Conservation (phyloP, 441 rosid species). For the Melianthus villosus region DNA sequence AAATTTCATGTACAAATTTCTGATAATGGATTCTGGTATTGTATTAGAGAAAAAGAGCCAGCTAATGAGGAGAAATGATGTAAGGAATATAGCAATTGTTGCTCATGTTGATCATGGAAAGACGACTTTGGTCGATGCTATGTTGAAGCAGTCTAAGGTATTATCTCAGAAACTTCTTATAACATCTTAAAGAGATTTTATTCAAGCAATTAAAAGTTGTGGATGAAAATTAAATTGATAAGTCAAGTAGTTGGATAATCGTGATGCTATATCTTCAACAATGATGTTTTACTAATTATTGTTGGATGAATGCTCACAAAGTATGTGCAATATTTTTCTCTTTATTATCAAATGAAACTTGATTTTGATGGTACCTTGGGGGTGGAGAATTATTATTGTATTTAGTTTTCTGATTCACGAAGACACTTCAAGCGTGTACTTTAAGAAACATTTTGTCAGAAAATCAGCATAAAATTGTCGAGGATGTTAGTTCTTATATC, state of each 20-base stretch:
- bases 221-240: too few species aligned
- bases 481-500: too few species aligned
- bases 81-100: conserved; percentile 86
- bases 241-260: too few species aligned
- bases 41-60: conserved; percentile 44
- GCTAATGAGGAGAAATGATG: conserved; percentile 52
- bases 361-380: background rate
- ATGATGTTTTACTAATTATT: background rate
- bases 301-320: background rate
- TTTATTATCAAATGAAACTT: background rate
- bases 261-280: too few species aligned
- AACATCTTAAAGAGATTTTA: too few species aligned
- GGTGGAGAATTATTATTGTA: too few species aligned
- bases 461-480: too few species aligned
- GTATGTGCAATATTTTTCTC: background rate
- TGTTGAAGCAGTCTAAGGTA: conserved; percentile 91
- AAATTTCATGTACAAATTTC: background rate
- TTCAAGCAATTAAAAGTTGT: too few species aligned
- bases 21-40: background rate
- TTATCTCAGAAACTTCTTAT: background rate
- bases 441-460: too few species aligned
- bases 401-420: background rate
- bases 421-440: too few species aligned
- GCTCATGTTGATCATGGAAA: conserved; percentile 98
- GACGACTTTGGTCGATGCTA: conserved; percentile 89